phyloP scores from a whole-genome alignment of 169 alveolate species.

The Eimeria falciformis region DNA sequence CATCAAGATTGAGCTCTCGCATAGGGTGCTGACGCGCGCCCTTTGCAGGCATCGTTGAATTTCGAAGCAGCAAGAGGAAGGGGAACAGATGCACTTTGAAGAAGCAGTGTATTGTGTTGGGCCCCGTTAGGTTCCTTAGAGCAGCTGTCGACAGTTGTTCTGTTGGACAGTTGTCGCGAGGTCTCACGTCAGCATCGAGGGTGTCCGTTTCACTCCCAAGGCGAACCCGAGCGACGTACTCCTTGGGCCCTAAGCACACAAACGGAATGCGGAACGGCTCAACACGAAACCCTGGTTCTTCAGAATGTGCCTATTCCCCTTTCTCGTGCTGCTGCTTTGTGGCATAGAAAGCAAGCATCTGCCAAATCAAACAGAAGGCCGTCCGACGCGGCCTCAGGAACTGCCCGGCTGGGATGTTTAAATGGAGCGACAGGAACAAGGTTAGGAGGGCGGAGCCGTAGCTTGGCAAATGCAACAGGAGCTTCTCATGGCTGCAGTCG shows the following conservation, averaged over 20 bases:
- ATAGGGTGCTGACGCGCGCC: too few relatives aligned
- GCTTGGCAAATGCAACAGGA: not conserved
- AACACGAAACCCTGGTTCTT: not conserved
- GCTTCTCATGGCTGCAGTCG: not conserved
- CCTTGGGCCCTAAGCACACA: constrained; percentile 29
- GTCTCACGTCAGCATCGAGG: constrained; percentile 26
- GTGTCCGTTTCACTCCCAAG: constrained; percentile 56
- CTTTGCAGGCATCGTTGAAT: too few relatives aligned
- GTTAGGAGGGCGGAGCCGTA: too few relatives aligned
- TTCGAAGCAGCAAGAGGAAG: not conserved
- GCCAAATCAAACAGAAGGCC: not conserved
- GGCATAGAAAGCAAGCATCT: not conserved
- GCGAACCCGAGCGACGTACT: constrained; percentile 25
- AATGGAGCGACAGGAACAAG: too few relatives aligned
- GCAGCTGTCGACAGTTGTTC: too few relatives aligned
- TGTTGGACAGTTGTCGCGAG: too few relatives aligned
- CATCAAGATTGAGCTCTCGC: not conserved
- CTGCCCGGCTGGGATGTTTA: too few relatives aligned
- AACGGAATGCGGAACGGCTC: not conserved
- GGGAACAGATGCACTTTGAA: not conserved
- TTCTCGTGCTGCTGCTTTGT: too few relatives aligned
- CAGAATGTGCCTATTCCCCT: too few relatives aligned
- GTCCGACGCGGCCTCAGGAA: not conserved
- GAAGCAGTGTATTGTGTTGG: too few relatives aligned
- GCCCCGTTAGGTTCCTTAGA: too few relatives aligned